phyloP scores from a whole-genome alignment of 2,329 filamentous ascomycete species.

The Cercospora janseana region DNA sequence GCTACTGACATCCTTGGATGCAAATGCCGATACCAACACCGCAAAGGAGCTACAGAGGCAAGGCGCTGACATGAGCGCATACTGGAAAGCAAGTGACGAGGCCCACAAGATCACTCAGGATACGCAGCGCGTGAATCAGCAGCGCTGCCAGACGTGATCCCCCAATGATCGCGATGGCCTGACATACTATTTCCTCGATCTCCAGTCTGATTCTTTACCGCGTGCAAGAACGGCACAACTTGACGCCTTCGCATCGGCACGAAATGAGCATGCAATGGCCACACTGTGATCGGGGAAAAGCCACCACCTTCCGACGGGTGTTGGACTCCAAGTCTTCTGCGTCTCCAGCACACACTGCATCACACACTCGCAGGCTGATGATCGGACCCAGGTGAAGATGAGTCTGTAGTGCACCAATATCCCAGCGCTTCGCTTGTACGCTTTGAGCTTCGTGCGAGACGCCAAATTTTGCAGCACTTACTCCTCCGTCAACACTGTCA shows the following conservation, averaged over 20 bases:
- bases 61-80: neutral
- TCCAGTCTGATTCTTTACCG: neutral
- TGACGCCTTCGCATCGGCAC: neutral
- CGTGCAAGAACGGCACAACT: neutral
- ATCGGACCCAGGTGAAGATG: neutral
- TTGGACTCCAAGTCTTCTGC: neutral
- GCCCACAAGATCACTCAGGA: neutral
- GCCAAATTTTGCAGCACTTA: neutral
- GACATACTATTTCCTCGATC: too few species aligned
- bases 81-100: neutral
- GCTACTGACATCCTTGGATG: neutral
- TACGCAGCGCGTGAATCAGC: neutral
- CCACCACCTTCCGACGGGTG: neutral
- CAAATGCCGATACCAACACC: neutral
- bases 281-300: neutral
- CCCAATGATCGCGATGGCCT: neutral
- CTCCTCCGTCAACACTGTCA: neutral
- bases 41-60: neutral
- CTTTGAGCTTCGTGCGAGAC: neutral
- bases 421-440: neutral
- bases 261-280: neutral
- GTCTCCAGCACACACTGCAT: neutral
- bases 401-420: neutral
- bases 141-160: neutral
- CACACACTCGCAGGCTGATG: neutral